A percentile compares a stretch with the other conserved stretches of the same genome.
Conservation (phyloP, 2,329 filamentous ascomycete species). For the Ophiosphaerella herpotricha region DNA sequence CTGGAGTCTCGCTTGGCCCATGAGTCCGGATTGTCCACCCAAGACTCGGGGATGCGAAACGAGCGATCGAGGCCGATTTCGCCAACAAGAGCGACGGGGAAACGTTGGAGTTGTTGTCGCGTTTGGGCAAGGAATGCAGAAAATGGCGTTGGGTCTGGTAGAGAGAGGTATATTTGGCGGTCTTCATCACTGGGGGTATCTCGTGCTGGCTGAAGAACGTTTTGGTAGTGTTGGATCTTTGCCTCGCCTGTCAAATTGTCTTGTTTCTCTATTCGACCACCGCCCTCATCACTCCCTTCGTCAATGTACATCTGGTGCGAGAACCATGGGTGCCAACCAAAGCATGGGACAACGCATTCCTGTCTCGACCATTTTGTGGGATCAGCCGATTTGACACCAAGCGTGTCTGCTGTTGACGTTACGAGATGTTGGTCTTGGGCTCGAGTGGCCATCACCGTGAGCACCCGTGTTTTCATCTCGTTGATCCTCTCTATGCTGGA, state of each 20-base stretch:
- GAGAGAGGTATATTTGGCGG: constrained; percentile 46
- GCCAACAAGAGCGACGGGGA: constrained; percentile 71
- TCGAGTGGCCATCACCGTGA: constrained; percentile 80
- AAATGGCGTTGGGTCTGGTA: constrained; percentile 66
- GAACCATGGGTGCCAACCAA: constrained; percentile 90
- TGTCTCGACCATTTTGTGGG: constrained; percentile 33
- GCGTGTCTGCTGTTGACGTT: constrained; percentile 60
- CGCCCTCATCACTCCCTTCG: constrained; percentile 28
- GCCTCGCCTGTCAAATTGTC: constrained; percentile 56
- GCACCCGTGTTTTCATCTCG: constrained; percentile 66
- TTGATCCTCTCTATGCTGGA: constrained; percentile 62
- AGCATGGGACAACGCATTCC: constrained; percentile 67
- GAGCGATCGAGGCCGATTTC: constrained; percentile 79
- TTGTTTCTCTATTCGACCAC: constrained; percentile 6
- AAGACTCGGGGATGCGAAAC: constrained; percentile 71
- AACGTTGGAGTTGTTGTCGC: constrained; percentile 57
- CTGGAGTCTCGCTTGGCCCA: constrained; percentile 50
- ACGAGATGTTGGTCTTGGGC: constrained; percentile 77
- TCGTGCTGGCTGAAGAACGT: constrained; percentile 62
- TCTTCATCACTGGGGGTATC: constrained; percentile 45
- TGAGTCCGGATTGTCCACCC: constrained; percentile 45
- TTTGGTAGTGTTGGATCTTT: constrained; percentile 65
- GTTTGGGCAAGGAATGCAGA: constrained; percentile 64
- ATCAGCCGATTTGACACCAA: constrained; percentile 52
- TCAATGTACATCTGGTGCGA: constrained; percentile 70